These are phyloP conservation scores for Acer saccharum DNA, from an alignment of 345 rosid genomes.

Conservation along the genomic window DNA sequence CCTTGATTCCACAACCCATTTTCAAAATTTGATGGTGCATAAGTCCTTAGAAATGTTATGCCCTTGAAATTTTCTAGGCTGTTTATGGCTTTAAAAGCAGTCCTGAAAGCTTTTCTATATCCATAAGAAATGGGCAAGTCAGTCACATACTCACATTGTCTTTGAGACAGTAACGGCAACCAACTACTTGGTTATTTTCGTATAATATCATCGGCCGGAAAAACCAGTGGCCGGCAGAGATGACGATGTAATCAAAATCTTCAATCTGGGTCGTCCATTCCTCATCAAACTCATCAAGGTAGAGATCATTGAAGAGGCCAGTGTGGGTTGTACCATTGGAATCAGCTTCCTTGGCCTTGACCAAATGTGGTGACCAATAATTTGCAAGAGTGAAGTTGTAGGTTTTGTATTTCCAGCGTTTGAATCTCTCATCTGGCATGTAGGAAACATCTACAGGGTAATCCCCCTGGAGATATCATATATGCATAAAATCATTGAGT, in stretches of 20 bases:
- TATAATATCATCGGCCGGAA: constrained; percentile 40
- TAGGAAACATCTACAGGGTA: constrained; percentile 25
- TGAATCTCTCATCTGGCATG: constrained; percentile 18
- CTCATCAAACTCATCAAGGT: constrained; percentile 40
- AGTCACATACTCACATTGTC: constrained; percentile 26
- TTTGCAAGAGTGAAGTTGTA: constrained; percentile 45
- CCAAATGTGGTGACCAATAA: constrained; percentile 46
- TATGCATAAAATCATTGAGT: neutral
- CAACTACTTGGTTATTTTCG: constrained; percentile 30
- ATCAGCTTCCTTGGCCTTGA: constrained; percentile 39
- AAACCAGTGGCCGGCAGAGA: constrained; percentile 53
- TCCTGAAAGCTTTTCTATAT: constrained; percentile 35
- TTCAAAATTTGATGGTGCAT: constrained; percentile 52
- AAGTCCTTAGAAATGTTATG: constrained; percentile 39
- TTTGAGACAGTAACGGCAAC: constrained; percentile 40
- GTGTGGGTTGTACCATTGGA: constrained; percentile 25
- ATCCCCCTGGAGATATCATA: constrained; percentile 18
- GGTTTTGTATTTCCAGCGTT: constrained; percentile 25
- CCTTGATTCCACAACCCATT: constrained; percentile 52
- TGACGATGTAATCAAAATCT: constrained; percentile 33
- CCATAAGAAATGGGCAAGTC: constrained; percentile 43
- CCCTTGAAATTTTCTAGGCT: constrained; percentile 27
- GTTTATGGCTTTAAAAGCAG: constrained; percentile 27
- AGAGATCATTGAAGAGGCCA: constrained; percentile 35
- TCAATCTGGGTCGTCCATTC: constrained; percentile 36